Evolutionary conservation across 805 yeast species (phyloP).

Genomic region (Yarrowia sp.): DNA sequence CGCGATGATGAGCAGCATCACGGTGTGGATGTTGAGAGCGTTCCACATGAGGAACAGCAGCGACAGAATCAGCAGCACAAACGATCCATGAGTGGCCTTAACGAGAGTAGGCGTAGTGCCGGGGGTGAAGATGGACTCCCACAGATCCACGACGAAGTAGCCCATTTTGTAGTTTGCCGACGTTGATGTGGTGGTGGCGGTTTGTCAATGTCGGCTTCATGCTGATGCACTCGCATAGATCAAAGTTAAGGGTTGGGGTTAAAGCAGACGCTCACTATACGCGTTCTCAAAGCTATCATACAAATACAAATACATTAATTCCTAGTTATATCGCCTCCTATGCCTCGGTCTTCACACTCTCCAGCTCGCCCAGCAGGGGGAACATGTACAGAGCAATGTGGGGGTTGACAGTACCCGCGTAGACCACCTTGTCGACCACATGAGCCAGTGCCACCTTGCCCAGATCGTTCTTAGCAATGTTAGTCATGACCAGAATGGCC

Average conservation of each 20-base stretch:
- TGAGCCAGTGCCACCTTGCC: conserved; percentile 2
- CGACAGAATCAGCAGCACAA: conserved; percentile 58
- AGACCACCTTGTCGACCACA: conserved; percentile 4
- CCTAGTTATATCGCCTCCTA: conserved; percentile 2
- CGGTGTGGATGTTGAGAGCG: conserved; percentile 62
- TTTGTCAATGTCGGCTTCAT: background rate
- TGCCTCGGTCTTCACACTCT: conserved; percentile 5
- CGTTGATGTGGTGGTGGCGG: background rate
- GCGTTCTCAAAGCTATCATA: no score
- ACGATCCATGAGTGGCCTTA: conserved; percentile 85
- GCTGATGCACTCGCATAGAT: background rate
- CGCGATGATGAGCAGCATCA: conserved; percentile 56
- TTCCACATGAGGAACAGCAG: conserved; percentile 59
- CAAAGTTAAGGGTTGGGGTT: conserved; percentile 25
- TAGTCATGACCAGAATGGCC: conserved; percentile 25
- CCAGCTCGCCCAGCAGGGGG: conserved; percentile 24
- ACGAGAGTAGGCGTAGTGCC: conserved; percentile 88
- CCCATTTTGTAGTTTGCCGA: background rate
- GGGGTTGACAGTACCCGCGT: conserved; percentile 24
- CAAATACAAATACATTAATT: conserved; percentile 25
- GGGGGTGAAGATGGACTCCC: conserved; percentile 90
- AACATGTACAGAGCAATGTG: conserved; percentile 25
- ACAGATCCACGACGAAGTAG: conserved; percentile 56
- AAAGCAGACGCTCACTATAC: no score
- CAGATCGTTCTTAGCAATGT: conserved; percentile 15